phyloP scores from a whole-genome alignment of 208 protist genomes.

The Leishmania aethiopica region DNA sequence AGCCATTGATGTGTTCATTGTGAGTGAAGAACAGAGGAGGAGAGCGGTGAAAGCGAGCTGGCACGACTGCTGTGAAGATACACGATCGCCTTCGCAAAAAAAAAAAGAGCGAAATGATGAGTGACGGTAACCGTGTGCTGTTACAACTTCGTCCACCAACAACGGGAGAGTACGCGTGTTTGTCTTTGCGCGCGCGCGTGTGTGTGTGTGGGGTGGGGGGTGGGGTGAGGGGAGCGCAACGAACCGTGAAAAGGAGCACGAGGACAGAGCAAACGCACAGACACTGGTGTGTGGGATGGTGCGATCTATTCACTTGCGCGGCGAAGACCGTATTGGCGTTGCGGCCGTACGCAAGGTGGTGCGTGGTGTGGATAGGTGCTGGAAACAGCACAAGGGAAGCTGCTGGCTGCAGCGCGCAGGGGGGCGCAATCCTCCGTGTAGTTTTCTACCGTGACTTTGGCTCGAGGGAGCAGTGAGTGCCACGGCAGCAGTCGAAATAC shows the following conservation, averaged over 20 bases:
- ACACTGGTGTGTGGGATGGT: background rate
- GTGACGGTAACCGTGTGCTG: background rate
- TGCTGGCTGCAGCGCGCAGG: background rate
- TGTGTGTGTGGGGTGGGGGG: background rate
- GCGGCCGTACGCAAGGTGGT: background rate
- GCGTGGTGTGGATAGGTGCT: background rate
- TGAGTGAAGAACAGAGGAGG: background rate
- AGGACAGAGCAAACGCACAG: background rate
- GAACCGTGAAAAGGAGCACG: background rate
- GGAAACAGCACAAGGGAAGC: background rate
- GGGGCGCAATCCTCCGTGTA: background rate
- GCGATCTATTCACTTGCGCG: background rate
- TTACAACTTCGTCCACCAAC: background rate
- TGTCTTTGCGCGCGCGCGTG: background rate
- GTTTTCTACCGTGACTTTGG: background rate
- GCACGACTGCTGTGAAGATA: background rate
- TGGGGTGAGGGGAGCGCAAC: background rate
- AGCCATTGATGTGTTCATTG: slow-evolving; percentile 20
- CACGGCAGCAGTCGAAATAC: background rate
- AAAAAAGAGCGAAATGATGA: background rate
- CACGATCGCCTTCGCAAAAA: background rate
- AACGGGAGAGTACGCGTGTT: background rate
- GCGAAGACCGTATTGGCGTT: background rate
- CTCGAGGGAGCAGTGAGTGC: background rate
- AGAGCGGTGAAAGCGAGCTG: background rate